Conservation (phyloP, 306 rosid genomes). For the Ormosia semicastrata region DNA sequence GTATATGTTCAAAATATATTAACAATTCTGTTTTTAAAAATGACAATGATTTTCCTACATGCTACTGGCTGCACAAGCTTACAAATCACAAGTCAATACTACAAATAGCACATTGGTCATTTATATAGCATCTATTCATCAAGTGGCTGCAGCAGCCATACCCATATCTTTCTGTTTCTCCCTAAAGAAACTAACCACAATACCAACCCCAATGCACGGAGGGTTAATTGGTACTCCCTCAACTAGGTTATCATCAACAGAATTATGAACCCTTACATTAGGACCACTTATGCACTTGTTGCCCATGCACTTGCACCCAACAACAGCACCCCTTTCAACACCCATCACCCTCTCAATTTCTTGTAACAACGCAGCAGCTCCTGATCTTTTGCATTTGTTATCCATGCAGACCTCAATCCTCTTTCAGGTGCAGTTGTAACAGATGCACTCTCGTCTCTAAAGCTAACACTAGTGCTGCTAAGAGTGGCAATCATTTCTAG, state of each 20-base stretch:
- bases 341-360: constrained; percentile 66
- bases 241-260: constrained; percentile 24
- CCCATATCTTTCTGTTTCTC: constrained; percentile 33
- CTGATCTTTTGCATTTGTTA: constrained; percentile 68
- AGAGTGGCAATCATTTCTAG: constrained; percentile 24
- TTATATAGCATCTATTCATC: not conserved
- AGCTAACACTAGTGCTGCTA: constrained; percentile 7
- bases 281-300: constrained; percentile 86
- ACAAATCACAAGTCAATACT: no score
- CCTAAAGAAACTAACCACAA: constrained; percentile 56
- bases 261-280: constrained; percentile 62
- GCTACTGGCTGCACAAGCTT: no score
- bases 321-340: constrained; percentile 59
- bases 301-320: constrained; percentile 90
- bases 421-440: constrained; percentile 22
- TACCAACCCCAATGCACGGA: constrained; percentile 66
- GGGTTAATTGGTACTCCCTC: constrained; percentile 51
- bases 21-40: no score
- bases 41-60: no score
- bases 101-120: no score
- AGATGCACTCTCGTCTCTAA: not conserved
- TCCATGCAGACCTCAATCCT: constrained; percentile 96
- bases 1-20: no score
- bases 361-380: constrained; percentile 59
- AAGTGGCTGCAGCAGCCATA: constrained; percentile 29